Evolutionary conservation across 2,329 filamentous ascomycete species (phyloP).

Genomic region (Microsporum canis): DNA sequence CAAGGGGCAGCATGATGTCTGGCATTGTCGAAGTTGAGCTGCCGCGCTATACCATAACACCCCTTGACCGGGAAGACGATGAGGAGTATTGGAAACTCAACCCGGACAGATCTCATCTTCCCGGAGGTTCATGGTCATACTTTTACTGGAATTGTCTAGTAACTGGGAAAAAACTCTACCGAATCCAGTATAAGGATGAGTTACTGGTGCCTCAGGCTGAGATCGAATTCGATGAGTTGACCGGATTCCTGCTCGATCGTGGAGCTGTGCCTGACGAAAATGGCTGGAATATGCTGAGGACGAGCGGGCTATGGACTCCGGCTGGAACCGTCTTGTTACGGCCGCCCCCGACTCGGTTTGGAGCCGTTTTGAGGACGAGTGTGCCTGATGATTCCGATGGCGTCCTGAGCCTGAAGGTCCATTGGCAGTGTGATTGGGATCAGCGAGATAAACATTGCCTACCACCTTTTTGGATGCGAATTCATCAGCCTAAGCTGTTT

Average conservation of each 20-base stretch:
- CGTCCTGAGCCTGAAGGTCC: slow-evolving; percentile 45
- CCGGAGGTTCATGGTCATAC: slow-evolving; percentile 53
- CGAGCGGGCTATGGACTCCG: slow-evolving; percentile 50
- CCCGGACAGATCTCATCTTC: slow-evolving; percentile 41
- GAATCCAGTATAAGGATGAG: slow-evolving; percentile 49
- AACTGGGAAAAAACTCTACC: slow-evolving; percentile 51
- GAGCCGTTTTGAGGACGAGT: slow-evolving; percentile 42
- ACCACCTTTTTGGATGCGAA: slow-evolving; percentile 47
- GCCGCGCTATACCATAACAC: slow-evolving; percentile 53
- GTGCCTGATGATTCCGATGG: slow-evolving; percentile 51
- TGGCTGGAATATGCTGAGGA: slow-evolving; percentile 47
- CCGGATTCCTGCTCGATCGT: slow-evolving; percentile 52
- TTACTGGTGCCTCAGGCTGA: slow-evolving; percentile 39
- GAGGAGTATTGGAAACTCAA: slow-evolving; percentile 49
- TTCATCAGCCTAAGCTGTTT: slow-evolving; percentile 17
- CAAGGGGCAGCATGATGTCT: slow-evolving; percentile 53
- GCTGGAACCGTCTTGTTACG: slow-evolving; percentile 47
- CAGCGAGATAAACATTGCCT: slow-evolving; percentile 42
- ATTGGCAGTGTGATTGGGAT: slow-evolving; percentile 47
- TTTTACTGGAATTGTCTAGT: slow-evolving; percentile 56
- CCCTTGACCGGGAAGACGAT: slow-evolving; percentile 45
- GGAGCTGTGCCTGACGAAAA: slow-evolving; percentile 51
- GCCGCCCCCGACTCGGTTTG: slow-evolving; percentile 40
- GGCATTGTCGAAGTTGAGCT: slow-evolving; percentile 56
- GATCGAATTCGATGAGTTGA: slow-evolving; percentile 47